These are phyloP conservation scores for Ballota nigra DNA, from an alignment of 257 asterid genomes.

Conservation along the genomic window DNA sequence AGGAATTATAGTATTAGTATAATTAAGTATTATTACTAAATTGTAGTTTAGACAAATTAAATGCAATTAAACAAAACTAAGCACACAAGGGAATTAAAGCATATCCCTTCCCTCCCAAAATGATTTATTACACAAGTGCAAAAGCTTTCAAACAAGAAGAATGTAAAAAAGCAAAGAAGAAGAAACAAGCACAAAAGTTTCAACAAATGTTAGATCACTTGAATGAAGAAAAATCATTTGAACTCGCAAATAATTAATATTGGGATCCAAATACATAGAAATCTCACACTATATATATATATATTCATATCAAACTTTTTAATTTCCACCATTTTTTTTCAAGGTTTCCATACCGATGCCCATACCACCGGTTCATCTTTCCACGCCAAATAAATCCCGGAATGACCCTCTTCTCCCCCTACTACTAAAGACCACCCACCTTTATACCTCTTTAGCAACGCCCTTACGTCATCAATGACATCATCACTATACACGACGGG, in stretches of 20 bases:
- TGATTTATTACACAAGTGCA: constrained; percentile 35
- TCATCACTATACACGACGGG: constrained; percentile 57
- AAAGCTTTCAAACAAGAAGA: constrained; percentile 55
- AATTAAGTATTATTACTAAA: background rate
- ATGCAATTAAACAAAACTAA: background rate
- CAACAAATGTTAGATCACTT: constrained; percentile 14
- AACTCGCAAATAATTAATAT: too few relatives aligned
- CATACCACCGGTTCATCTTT: constrained; percentile 80
- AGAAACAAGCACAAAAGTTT: constrained; percentile 38
- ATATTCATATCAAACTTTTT: background rate
- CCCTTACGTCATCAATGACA: constrained; percentile 68
- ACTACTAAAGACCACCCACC: constrained; percentile 65
- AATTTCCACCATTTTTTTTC: background rate
- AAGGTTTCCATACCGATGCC: constrained; percentile 92
- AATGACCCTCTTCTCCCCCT: constrained; percentile 35
- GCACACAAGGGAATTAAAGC: background rate
- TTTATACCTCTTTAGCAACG: constrained; percentile 69
- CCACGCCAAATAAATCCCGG: constrained; percentile 73
- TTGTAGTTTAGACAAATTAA: background rate
- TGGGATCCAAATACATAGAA: too few relatives aligned
- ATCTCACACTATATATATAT: constrained; percentile 10
- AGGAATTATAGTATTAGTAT: too few relatives aligned
- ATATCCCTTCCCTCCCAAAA: background rate
- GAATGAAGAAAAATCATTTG: background rate
- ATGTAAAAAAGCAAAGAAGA: constrained; percentile 28